phyloP scores from a whole-genome alignment of 768 basidiomycete genomes.

The Fomitopsis serialis region DNA sequence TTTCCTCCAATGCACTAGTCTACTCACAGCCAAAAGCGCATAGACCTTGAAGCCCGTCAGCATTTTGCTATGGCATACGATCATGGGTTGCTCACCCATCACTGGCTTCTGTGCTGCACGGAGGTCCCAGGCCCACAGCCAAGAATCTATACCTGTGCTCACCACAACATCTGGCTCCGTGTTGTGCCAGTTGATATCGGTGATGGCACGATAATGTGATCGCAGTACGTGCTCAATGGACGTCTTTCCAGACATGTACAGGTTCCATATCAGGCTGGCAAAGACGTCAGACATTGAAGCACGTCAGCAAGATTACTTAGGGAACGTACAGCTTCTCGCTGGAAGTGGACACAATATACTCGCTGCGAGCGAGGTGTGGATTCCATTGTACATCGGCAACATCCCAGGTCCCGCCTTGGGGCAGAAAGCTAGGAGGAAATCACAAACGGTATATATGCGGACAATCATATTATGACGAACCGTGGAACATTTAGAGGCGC shows the following conservation, averaged over 20 bases:
- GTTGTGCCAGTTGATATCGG: conserved; percentile 97
- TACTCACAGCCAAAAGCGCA: conserved; percentile 50
- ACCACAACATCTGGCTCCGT: conserved; percentile 79
- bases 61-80: not conserved
- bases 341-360: conserved; percentile 85
- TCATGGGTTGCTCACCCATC: conserved; percentile 38
- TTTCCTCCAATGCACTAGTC: not conserved
- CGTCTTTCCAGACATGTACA: conserved; percentile 65
- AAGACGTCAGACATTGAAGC: not conserved
- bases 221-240: conserved; percentile 82
- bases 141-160: conserved; percentile 90
- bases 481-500: conserved; percentile 83
- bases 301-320: not conserved
- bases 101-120: conserved; percentile 51
- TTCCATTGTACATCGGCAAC: conserved; percentile 94
- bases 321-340: conserved; percentile 74
- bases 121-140: conserved; percentile 94
- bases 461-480: conserved; percentile 7
- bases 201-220: conserved; percentile 92
- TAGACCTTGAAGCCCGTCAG: conserved; percentile 35
- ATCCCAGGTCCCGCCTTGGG: conserved; percentile 96
- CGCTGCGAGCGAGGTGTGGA: conserved; percentile 66
- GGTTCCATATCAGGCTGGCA: conserved; percentile 83
- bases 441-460: not conserved
- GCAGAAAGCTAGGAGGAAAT: conserved; percentile 53